Evolutionary conservation across 2,329 filamentous ascomycete species (phyloP).

Genomic region (Lecanicillium sp.): DNA sequence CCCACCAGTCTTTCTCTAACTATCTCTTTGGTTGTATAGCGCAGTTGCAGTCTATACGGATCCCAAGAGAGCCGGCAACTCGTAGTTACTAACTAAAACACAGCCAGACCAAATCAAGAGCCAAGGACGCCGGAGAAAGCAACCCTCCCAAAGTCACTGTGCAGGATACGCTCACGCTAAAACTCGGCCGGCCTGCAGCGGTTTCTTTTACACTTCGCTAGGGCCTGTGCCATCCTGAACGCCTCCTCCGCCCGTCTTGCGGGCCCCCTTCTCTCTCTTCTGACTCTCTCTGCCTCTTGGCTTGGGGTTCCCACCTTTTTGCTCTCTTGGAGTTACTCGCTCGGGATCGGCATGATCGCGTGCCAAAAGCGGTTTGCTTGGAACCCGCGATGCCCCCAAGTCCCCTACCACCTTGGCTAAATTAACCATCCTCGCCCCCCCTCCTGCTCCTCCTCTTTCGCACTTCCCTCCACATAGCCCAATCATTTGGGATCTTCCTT

Average conservation of each 20-base stretch:
- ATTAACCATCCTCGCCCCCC: not conserved
- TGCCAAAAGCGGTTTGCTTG: constrained; percentile 9
- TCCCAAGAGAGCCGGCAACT: not conserved
- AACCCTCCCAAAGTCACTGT: not conserved
- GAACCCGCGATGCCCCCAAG: constrained; percentile 3
- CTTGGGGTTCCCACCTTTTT: not conserved
- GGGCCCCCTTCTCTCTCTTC: no score
- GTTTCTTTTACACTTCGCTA: not conserved
- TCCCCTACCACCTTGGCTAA: not conserved
- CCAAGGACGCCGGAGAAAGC: not conserved
- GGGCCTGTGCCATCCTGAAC: not conserved
- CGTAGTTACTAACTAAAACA: not conserved
- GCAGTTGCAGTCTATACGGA: not conserved
- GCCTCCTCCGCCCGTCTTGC: not conserved
- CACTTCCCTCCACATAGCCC: not conserved
- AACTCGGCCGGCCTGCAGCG: not conserved
- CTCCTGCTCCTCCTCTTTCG: not conserved
- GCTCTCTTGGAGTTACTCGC: not conserved
- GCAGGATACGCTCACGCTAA: not conserved
- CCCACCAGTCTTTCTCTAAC: not conserved
- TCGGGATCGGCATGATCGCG: constrained; percentile 14
- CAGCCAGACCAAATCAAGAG: not conserved
- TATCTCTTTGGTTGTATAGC: not conserved
- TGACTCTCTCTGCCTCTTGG: no score
- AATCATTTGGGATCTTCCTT: no score